These are phyloP conservation scores for Naganishia sp. DNA, from an alignment of 1,284 basidiomycete species.

Conservation along the genomic window DNA sequence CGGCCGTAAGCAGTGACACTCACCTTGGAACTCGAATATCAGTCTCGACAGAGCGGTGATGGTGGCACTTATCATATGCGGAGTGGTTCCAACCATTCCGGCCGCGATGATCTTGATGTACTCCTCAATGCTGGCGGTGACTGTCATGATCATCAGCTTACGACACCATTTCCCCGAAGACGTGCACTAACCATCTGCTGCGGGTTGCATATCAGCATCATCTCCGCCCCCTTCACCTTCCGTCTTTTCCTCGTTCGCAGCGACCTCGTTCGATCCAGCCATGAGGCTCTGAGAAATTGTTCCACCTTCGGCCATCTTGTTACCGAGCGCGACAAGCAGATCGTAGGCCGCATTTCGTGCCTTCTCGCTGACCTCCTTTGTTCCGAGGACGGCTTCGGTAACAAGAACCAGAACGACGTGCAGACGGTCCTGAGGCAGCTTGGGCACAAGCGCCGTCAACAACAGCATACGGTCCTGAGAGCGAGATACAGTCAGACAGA, in stretches of 20 bases:
- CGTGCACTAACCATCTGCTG: slow-evolving; percentile 30
- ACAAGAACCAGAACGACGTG: slow-evolving; percentile 86
- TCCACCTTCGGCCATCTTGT: slow-evolving; percentile 87
- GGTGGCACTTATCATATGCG: slow-evolving; percentile 98
- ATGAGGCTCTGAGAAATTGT: slow-evolving; percentile 69
- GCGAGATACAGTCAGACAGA: not conserved
- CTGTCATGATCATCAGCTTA: slow-evolving; percentile 48
- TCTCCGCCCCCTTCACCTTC: slow-evolving; percentile 66
- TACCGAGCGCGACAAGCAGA: slow-evolving; percentile 85
- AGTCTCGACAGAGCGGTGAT: slow-evolving; percentile 91
- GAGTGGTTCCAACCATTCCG: slow-evolving; percentile 86
- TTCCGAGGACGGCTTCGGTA: slow-evolving; percentile 94
- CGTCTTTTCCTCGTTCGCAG: slow-evolving; percentile 65
- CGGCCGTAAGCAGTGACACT: slow-evolving; percentile 29
- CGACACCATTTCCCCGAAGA: not conserved
- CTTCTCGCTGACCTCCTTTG: slow-evolving; percentile 95
- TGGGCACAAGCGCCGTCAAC: slow-evolving; percentile 70
- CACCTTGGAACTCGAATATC: slow-evolving; percentile 94
- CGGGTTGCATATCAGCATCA: slow-evolving; percentile 41
- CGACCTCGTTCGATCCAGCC: slow-evolving; percentile 57
- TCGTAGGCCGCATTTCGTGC: slow-evolving; percentile 88
- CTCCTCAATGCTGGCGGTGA: slow-evolving; percentile 80
- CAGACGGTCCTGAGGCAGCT: slow-evolving; percentile 70
- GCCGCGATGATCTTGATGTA: slow-evolving; percentile 97
- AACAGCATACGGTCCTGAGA: slow-evolving; percentile 78